These are phyloP conservation scores for Harrya chromipes DNA, from an alignment of 768 basidiomycete genomes.

Conservation along the genomic window DNA sequence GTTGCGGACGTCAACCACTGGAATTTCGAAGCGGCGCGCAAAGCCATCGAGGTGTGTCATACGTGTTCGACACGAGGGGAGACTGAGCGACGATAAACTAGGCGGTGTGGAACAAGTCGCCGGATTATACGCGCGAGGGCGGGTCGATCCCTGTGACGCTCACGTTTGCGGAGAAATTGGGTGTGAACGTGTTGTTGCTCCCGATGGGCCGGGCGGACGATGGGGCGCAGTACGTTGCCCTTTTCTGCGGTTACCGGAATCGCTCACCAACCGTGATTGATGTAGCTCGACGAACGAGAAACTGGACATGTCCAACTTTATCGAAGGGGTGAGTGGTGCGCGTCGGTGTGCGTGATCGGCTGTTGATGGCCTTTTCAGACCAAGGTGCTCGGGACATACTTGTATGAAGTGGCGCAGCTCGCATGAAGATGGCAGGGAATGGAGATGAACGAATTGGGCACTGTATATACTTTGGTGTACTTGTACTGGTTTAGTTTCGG, in stretches of 20 bases:
- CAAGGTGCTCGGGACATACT: constrained; percentile 32
- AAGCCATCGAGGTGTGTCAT: constrained; percentile 66
- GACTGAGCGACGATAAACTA: background rate
- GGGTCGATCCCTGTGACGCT: constrained; percentile 93
- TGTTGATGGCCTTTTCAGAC: constrained; percentile 18
- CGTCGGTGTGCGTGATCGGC: background rate
- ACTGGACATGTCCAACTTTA: constrained; percentile 85
- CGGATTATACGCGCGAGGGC: constrained; percentile 87
- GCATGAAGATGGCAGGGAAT: constrained; percentile 7
- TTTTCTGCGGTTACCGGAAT: background rate
- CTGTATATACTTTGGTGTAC: background rate
- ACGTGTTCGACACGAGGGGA: background rate
- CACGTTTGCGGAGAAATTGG: constrained; percentile 86
- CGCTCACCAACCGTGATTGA: background rate
- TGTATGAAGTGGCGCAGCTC: constrained; percentile 30
- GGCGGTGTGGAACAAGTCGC: constrained; percentile 64
- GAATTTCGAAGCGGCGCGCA: constrained; percentile 88
- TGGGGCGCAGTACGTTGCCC: constrained; percentile 74
- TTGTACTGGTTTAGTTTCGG: background rate
- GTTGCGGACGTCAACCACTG: constrained; percentile 81
- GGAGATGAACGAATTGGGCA: background rate
- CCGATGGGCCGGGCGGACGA: constrained; percentile 96
- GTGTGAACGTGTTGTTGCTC: constrained; percentile 82
- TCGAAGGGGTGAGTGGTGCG: constrained; percentile 58
- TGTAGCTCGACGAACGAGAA: constrained; percentile 91